A percentile compares a stretch with the other conserved stretches of the same genome.
Conservation (phyloP, 768 basidiomycete species). For the Asterophora lycoperdoides region DNA sequence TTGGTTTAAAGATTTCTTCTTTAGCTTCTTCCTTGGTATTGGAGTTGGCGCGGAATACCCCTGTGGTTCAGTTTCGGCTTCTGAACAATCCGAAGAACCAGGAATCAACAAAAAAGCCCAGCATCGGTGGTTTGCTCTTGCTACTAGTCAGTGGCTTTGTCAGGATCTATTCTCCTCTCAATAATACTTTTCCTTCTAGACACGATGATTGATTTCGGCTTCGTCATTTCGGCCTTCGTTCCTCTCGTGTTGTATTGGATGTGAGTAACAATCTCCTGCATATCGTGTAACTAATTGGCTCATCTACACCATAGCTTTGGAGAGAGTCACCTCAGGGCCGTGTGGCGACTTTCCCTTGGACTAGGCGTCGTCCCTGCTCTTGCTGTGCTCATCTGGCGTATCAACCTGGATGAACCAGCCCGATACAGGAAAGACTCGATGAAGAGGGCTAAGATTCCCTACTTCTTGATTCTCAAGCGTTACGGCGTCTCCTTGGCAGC, state of each 20-base stretch:
- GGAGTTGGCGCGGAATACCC: conserved; percentile 90
- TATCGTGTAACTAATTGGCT: background rate
- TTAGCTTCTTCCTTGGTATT: conserved; percentile 82
- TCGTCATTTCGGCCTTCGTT: conserved; percentile 75
- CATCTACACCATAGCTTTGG: conserved; percentile 52
- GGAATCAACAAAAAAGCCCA: conserved; percentile 76
- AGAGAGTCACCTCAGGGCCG: conserved; percentile 71
- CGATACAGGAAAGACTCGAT: conserved; percentile 76
- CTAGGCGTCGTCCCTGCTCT: conserved; percentile 79
- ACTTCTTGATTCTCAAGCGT: conserved; percentile 67
- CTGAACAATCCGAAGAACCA: conserved; percentile 85
- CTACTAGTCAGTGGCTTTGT: conserved; percentile 62
- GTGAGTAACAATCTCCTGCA: conserved; percentile 34
- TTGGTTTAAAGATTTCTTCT: background rate
- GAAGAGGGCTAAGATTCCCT: conserved; percentile 71
- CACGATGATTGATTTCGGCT: conserved; percentile 82
- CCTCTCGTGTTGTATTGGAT: conserved; percentile 89
- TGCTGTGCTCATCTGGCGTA: conserved; percentile 82
- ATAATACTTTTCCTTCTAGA: conserved; percentile 36
- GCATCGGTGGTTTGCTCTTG: conserved; percentile 81
- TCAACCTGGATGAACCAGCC: conserved; percentile 77
- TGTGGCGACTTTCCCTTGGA: conserved; percentile 85
- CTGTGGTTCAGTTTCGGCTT: conserved; percentile 83
- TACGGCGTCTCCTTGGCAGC: conserved; percentile 77
- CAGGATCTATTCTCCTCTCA: conserved; percentile 1